A percentile compares a stretch with the other conserved stretches of the same genome.
Evolutionary conservation across 2,329 filamentous ascomycete genomes (phyloP).

Genomic region (Phaeosphaeriaceae sp.): DNA sequence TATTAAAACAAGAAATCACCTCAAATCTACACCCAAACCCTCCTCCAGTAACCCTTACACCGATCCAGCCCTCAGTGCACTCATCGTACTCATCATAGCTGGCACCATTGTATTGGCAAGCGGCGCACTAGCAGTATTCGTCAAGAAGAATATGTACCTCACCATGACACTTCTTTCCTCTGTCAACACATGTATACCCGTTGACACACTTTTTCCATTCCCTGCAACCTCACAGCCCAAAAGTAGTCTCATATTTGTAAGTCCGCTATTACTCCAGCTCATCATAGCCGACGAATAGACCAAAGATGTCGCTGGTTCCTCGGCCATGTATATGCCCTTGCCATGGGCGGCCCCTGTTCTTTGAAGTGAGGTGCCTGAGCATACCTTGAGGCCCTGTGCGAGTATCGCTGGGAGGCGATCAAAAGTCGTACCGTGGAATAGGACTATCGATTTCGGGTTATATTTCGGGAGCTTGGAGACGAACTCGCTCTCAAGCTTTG

Average conservation of each 20-base stretch:
- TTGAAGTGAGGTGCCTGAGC: conserved; percentile 38
- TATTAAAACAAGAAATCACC: too few relatives aligned
- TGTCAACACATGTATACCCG: conserved; percentile 35
- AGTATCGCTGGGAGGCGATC: conserved; percentile 43
- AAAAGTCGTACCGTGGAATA: conserved; percentile 44
- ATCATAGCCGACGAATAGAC: conserved; percentile 25
- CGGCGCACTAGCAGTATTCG: conserved; percentile 19
- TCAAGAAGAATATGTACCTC: conserved; percentile 42
- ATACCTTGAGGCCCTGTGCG: conserved; percentile 32
- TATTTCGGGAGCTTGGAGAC: conserved; percentile 11
- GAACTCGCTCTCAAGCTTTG: conserved; percentile 32
- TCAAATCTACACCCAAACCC: background rate
- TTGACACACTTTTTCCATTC: conserved; percentile 16
- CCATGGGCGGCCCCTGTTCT: conserved; percentile 40
- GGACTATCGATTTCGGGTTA: conserved; percentile 24
- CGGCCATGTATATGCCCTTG: conserved; percentile 41
- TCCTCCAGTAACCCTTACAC: conserved; percentile 4
- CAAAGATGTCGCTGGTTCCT: conserved; percentile 35
- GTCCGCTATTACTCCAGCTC: conserved; percentile 33
- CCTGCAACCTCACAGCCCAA: conserved; percentile 40
- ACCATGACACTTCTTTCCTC: conserved; percentile 40
- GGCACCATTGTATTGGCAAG: conserved; percentile 26
- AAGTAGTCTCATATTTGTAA: conserved; percentile 37
- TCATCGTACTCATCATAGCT: conserved; percentile 30
- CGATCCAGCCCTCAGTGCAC: conserved; percentile 21